These are phyloP conservation scores for Tilletia setariae DNA, from an alignment of 1,284 basidiomycete species.

Conservation along the genomic window DNA sequence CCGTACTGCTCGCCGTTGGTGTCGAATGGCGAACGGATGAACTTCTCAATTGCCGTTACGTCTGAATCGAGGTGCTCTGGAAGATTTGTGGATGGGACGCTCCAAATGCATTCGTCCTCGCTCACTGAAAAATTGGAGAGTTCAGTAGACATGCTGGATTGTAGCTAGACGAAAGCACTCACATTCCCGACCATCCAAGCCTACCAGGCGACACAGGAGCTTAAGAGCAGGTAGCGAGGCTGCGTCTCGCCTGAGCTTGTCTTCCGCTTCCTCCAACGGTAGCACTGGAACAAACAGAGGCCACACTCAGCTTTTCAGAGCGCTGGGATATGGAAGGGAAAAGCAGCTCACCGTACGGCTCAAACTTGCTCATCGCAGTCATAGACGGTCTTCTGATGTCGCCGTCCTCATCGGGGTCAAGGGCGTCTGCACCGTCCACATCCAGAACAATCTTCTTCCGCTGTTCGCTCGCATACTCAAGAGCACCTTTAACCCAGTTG, in stretches of 20 bases:
- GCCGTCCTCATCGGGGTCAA: constrained; percentile 10
- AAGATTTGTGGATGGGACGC: constrained; percentile 33
- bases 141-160: neutral
- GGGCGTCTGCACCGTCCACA: constrained; percentile 19
- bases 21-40: constrained; percentile 38
- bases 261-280: constrained; percentile 24
- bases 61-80: constrained; percentile 41
- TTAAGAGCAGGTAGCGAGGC: constrained; percentile 43
- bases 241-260: constrained; percentile 38
- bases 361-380: constrained; percentile 17
- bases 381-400: constrained; percentile 16
- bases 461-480: constrained; percentile 45
- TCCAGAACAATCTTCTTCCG: constrained; percentile 33
- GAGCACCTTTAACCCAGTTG: constrained; percentile 46
- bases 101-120: constrained; percentile 40
- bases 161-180: neutral
- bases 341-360: constrained; percentile 18
- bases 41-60: constrained; percentile 45
- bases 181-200: constrained; percentile 33
- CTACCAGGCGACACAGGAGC: constrained; percentile 47
- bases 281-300: neutral
- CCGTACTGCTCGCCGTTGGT: constrained; percentile 30
- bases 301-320: constrained; percentile 21
- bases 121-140: constrained; percentile 17
- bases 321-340: neutral